These are phyloP conservation scores for Erythrophleum fordii DNA, from an alignment of 306 rosid genomes.

Conservation along the genomic window DNA sequence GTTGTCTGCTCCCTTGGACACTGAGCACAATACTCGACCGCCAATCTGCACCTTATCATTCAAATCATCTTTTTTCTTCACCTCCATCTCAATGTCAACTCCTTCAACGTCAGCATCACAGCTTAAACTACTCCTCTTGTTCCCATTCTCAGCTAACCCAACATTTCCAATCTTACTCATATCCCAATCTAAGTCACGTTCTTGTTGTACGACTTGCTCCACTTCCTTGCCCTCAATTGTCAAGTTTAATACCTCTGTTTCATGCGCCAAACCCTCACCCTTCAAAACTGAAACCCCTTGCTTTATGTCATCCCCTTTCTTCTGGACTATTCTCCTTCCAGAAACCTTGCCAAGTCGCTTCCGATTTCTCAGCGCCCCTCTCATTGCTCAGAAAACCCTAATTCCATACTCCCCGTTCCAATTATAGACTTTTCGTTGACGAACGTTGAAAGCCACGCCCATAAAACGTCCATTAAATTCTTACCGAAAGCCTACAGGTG, in stretches of 20 bases:
- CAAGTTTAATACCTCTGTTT: constrained; percentile 17
- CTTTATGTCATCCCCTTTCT: constrained; percentile 29
- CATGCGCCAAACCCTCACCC: constrained; percentile 35
- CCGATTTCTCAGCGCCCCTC: constrained; percentile 50
- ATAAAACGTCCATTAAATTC: constrained; percentile 13
- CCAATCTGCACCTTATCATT: constrained; percentile 35
- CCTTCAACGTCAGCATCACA: background rate
- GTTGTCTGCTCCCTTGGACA: constrained; percentile 18
- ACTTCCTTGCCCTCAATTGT: constrained; percentile 26
- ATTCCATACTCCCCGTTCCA: constrained; percentile 26
- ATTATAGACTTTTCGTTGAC: background rate
- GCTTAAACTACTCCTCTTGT: background rate
- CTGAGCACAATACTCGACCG: constrained; percentile 51
- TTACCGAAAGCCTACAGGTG: background rate
- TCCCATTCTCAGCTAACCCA: constrained; percentile 30
- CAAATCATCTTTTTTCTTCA: constrained; percentile 24
- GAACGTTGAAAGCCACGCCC: constrained; percentile 6
- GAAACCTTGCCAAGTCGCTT: constrained; percentile 27
- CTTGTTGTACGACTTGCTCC: constrained; percentile 22
- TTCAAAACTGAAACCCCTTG: constrained; percentile 27
- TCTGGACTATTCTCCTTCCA: background rate
- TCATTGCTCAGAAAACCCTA: constrained; percentile 45
- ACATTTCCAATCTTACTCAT: constrained; percentile 30
- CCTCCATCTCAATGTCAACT: constrained; percentile 22
- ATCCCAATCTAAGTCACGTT: constrained; percentile 26